Percentiles rank a stretch among this genome's conserved stretches.
These are phyloP conservation scores for Corynascus novoguineensis DNA, from an alignment of 495 filamentous ascomycete genomes.

Conservation along the genomic window DNA sequence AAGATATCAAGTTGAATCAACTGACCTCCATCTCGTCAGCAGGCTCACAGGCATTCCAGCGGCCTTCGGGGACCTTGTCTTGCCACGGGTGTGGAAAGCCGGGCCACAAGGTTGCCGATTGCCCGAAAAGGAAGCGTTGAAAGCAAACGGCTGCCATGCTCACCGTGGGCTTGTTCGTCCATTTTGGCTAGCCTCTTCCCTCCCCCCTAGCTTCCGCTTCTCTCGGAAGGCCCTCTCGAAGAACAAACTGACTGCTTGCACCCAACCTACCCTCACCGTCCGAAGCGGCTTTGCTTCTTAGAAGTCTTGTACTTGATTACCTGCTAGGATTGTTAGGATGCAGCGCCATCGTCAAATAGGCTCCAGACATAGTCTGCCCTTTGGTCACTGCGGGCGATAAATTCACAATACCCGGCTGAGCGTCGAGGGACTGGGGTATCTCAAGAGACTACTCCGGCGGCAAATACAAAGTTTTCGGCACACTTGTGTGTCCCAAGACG, in stretches of 20 bases:
- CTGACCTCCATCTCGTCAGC: conserved; percentile 46
- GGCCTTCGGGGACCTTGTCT: conserved; percentile 11
- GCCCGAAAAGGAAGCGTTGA: conserved; percentile 27
- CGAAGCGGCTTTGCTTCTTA: background rate
- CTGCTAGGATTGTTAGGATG: background rate
- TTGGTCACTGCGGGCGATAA: background rate
- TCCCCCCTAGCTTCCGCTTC: background rate
- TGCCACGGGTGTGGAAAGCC: conserved; percentile 28
- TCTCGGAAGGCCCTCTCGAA: background rate
- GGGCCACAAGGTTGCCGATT: conserved; percentile 28
- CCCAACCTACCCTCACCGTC: background rate
- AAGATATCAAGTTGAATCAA: conserved; percentile 54
- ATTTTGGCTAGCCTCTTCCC: background rate
- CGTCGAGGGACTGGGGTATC: background rate
- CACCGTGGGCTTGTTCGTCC: background rate
- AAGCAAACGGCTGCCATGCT: conserved; percentile 1
- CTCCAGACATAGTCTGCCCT: background rate
- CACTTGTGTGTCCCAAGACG: background rate
- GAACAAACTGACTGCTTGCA: background rate
- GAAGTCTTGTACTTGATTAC: background rate
- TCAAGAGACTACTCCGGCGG: background rate
- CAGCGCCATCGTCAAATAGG: background rate
- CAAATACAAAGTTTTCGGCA: background rate
- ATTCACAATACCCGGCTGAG: conserved; percentile 2
- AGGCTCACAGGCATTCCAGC: conserved; percentile 20